phyloP scores from a whole-genome alignment of 805 yeast species.

The Candida andamanensis region DNA sequence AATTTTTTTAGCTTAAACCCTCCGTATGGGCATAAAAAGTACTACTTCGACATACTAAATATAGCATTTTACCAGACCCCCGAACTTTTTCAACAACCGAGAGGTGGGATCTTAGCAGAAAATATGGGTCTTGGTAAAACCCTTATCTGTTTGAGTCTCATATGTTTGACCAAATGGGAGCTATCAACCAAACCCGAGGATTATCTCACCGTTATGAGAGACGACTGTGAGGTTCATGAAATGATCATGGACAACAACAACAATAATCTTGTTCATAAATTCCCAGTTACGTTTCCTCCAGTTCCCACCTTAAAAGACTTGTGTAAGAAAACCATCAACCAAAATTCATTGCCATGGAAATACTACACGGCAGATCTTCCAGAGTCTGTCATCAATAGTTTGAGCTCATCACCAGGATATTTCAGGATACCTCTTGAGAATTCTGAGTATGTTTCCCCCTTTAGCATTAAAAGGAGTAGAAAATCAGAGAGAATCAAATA shows the following conservation, averaged over 20 bases:
- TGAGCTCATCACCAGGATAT: constrained; percentile 40
- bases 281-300: constrained; percentile 1
- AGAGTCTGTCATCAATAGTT: constrained; percentile 26
- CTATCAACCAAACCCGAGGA: constrained; percentile 24
- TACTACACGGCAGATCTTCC: constrained; percentile 43
- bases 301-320: constrained; percentile 21
- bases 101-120: constrained; percentile 62
- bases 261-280: not conserved
- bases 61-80: constrained; percentile 32
- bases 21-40: constrained; percentile 10
- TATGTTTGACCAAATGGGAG: constrained; percentile 52
- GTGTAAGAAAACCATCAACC: constrained; percentile 40
- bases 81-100: constrained; percentile 41
- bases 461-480: constrained; percentile 16
- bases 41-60: constrained; percentile 33
- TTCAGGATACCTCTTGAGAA: constrained; percentile 30
- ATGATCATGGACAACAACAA: constrained; percentile 1
- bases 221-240: constrained; percentile 1
- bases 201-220: constrained; percentile 5
- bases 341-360: constrained; percentile 57
- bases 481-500: constrained; percentile 12
- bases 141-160: constrained; percentile 51
- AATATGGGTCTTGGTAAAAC: constrained; percentile 70
- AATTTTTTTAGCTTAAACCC: constrained; percentile 22
- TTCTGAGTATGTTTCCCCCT: constrained; percentile 16